Conservation (phyloP, 768 basidiomycete species). For the Hericium erinaceus region DNA sequence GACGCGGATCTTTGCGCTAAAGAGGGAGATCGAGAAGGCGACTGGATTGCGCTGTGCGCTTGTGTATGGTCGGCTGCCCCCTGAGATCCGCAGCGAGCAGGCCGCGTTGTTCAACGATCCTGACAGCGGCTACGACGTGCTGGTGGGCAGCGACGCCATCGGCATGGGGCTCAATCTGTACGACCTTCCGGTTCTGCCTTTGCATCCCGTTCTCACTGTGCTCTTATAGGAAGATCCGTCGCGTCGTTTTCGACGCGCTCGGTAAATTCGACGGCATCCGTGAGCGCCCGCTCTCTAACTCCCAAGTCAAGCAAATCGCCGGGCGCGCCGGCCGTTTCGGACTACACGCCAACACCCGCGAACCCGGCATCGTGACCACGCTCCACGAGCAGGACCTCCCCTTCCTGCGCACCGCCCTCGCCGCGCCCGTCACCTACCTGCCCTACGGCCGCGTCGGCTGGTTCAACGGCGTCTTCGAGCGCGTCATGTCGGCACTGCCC, state of each 20-base stretch:
- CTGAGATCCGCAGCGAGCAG: slow-evolving; percentile 86
- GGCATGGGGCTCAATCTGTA: slow-evolving; percentile 98
- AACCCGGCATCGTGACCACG: slow-evolving; percentile 66
- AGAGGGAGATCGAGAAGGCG: slow-evolving; percentile 55
- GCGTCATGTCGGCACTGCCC: too few species aligned
- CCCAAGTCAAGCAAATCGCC: slow-evolving; percentile 89
- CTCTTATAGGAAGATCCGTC: slow-evolving; percentile 72
- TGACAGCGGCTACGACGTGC: slow-evolving; percentile 73
- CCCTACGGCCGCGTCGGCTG: slow-evolving; percentile 39
- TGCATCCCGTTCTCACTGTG: slow-evolving; percentile 1
- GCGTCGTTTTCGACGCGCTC: slow-evolving; percentile 68
- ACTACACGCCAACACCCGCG: slow-evolving; percentile 35
- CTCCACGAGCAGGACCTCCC: slow-evolving; percentile 54
- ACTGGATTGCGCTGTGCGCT: slow-evolving; percentile 83
- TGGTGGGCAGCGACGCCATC: slow-evolving; percentile 91
- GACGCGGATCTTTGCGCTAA: slow-evolving; percentile 64
- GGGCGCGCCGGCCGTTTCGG: slow-evolving; percentile 91
- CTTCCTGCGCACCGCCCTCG: slow-evolving; percentile 47
- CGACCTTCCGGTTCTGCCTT: slow-evolving; percentile 19
- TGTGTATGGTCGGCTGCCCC: slow-evolving; percentile 87
- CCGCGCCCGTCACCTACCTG: slow-evolving; percentile 39
- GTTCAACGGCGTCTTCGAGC: background rate
- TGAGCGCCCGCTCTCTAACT: slow-evolving; percentile 42
- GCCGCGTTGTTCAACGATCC: slow-evolving; percentile 87
- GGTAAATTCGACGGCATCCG: slow-evolving; percentile 47